These are phyloP conservation scores for Daldinia sp. DNA, from an alignment of 2,329 filamentous ascomycete species.

Conservation along the genomic window DNA sequence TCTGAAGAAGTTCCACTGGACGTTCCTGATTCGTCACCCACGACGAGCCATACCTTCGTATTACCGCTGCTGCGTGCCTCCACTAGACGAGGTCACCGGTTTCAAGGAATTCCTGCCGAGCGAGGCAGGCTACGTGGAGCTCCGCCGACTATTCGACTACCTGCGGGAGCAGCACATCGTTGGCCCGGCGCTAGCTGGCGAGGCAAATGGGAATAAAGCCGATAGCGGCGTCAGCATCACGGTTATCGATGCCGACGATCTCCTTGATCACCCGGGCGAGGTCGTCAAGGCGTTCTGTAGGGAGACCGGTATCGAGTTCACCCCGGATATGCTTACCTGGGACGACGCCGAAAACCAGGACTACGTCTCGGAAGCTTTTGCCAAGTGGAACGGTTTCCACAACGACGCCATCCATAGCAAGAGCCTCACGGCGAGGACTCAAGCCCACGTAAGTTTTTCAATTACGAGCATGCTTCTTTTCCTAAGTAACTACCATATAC, in stretches of 20 bases:
- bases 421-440: constrained; percentile 76
- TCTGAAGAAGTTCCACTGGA: constrained; percentile 88
- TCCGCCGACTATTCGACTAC: constrained; percentile 89
- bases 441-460: constrained; percentile 66
- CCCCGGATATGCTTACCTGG: constrained; percentile 85
- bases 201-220: constrained; percentile 45
- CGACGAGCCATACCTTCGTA: constrained; percentile 91
- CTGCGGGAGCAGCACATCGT: constrained; percentile 76
- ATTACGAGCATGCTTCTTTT: constrained; percentile 4
- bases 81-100: constrained; percentile 82
- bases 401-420: constrained; percentile 91
- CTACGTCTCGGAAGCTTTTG: constrained; percentile 80
- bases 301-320: constrained; percentile 82
- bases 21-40: constrained; percentile 97
- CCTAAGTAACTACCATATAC: constrained; percentile 30
- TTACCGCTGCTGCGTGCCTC: constrained; percentile 93
- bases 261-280: constrained; percentile 84
- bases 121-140: constrained; percentile 91
- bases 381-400: constrained; percentile 98
- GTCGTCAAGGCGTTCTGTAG: constrained; percentile 85
- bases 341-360: constrained; percentile 77
- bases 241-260: constrained; percentile 92
- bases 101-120: constrained; percentile 88
- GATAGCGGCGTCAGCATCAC: constrained; percentile 73
- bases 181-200: constrained; percentile 72